Percentiles rank a stretch among this genome's conserved stretches.
Conservation (phyloP, 2,329 filamentous ascomycete species). For the Aspergillus hortae region DNA sequence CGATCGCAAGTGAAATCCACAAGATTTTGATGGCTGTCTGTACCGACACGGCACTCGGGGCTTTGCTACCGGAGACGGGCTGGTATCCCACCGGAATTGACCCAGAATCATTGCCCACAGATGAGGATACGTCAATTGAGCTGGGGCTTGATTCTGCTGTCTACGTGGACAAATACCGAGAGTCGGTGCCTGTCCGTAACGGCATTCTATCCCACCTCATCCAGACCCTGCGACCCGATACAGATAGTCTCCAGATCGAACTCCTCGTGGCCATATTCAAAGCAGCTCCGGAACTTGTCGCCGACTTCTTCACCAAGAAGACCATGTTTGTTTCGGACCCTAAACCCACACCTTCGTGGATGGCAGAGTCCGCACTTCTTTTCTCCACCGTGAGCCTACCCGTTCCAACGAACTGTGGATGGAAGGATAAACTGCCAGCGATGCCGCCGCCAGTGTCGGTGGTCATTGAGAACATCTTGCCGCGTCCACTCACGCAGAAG, state of each 20-base stretch:
- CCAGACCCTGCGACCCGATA: conserved; percentile 76
- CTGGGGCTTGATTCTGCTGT: conserved; percentile 66
- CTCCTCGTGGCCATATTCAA: conserved; percentile 76
- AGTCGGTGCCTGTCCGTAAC: conserved; percentile 73
- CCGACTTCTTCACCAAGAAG: conserved; percentile 80
- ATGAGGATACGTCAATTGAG: conserved; percentile 52
- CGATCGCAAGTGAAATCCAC: conserved; percentile 68
- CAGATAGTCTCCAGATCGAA: conserved; percentile 74
- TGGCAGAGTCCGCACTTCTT: conserved; percentile 85
- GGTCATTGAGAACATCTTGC: conserved; percentile 81
- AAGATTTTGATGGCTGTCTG: conserved; percentile 72
- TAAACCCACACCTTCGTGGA: conserved; percentile 89
- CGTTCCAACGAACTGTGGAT: conserved; percentile 69
- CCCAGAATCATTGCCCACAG: conserved; percentile 51
- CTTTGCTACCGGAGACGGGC: conserved; percentile 73
- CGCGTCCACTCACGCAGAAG: conserved; percentile 75
- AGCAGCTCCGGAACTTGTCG: conserved; percentile 78
- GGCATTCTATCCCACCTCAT: conserved; percentile 73
- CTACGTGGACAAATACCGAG: conserved; percentile 65
- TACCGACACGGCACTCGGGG: conserved; percentile 68
- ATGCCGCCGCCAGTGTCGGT: conserved; percentile 75
- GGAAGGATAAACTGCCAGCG: conserved; percentile 57
- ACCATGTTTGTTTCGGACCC: conserved; percentile 82
- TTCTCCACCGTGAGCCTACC: conserved; percentile 75
- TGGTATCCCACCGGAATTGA: conserved; percentile 74